A percentile compares a stretch with the other conserved stretches of the same genome.
These are phyloP conservation scores for Moesziomyces sp. DNA, from an alignment of 1,284 basidiomycete species.

Conservation along the genomic window DNA sequence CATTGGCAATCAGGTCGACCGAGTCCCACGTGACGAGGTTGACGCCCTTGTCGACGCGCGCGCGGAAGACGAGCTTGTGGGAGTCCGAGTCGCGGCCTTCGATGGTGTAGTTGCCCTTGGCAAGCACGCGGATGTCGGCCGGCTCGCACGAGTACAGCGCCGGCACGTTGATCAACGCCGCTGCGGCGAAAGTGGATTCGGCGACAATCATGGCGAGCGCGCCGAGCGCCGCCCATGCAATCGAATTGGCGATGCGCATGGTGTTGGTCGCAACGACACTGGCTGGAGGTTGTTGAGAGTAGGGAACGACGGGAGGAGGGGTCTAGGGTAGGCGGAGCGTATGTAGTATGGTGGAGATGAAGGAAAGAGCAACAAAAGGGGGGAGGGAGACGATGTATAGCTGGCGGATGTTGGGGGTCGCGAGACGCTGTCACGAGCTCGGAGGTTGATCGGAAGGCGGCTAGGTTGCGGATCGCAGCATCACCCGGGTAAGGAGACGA, in stretches of 20 bases:
- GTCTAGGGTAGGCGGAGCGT: no score
- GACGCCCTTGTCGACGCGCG: conserved; percentile 6
- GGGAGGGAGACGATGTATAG: no score
- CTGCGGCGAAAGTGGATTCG: background rate
- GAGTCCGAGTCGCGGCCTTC: conserved; percentile 21
- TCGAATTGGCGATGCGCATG: background rate
- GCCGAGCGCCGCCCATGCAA: background rate
- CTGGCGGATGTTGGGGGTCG: no score
- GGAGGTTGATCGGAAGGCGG: no score
- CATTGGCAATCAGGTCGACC: conserved; percentile 21
- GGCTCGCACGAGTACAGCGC: conserved; percentile 35
- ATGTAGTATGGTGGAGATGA: no score
- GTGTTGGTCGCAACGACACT: no score
- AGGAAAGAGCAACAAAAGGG: no score
- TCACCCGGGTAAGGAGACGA: no score
- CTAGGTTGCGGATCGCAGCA: no score
- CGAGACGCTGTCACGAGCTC: no score
- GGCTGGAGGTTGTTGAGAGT: no score
- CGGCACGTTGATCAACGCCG: conserved; percentile 14
- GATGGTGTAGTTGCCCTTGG: conserved; percentile 41
- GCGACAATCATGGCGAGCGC: background rate
- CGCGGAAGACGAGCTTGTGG: conserved; percentile 30
- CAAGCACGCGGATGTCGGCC: conserved; percentile 16
- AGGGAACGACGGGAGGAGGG: no score
- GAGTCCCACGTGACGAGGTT: conserved; percentile 21